phyloP scores from a whole-genome alignment of 441 rosid genomes.

The Metrosideros polymorpha region DNA sequence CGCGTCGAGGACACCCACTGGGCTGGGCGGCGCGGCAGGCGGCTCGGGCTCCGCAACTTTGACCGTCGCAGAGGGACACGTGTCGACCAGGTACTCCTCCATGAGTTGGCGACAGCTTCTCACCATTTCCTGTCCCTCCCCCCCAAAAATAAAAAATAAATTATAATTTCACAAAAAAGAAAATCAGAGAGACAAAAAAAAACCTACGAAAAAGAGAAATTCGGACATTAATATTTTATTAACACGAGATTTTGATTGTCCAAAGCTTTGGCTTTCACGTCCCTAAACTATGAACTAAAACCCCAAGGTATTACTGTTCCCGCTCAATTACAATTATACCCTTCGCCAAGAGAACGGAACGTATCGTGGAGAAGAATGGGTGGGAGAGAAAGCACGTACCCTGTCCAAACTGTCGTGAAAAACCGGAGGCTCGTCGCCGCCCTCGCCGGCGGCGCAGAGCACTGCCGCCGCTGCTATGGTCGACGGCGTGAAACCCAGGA shows the following conservation, averaged over 20 bases:
- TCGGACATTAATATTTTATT: background rate
- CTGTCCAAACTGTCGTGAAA: conserved; percentile 14
- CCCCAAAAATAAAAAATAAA: background rate
- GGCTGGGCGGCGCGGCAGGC: conserved; percentile 30
- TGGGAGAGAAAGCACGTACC: conserved; percentile 19
- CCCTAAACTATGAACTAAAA: background rate
- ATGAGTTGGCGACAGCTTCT: conserved; percentile 70
- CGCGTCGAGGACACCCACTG: conserved; percentile 54
- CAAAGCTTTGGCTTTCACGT: background rate
- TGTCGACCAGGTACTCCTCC: conserved; percentile 49
- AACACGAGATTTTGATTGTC: background rate
- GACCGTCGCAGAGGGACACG: conserved; percentile 30
- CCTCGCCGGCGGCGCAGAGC: conserved; percentile 22
- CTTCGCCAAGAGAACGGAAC: background rate
- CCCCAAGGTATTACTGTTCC: background rate
- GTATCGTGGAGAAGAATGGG: no score
- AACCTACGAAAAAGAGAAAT: background rate
- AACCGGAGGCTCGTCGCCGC: background rate
- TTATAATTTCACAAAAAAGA: background rate
- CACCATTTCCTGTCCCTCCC: conserved; percentile 36
- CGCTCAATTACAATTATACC: background rate
- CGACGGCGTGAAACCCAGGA: conserved; percentile 39
- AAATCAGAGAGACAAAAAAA: background rate
- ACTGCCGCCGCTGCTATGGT: conserved; percentile 48
- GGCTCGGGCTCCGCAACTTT: conserved; percentile 19